Evolutionary conservation across 257 asterid genomes (phyloP), one percentile per base, ranked within the genome.

Genomic region (Ballota nigra): DNA sequence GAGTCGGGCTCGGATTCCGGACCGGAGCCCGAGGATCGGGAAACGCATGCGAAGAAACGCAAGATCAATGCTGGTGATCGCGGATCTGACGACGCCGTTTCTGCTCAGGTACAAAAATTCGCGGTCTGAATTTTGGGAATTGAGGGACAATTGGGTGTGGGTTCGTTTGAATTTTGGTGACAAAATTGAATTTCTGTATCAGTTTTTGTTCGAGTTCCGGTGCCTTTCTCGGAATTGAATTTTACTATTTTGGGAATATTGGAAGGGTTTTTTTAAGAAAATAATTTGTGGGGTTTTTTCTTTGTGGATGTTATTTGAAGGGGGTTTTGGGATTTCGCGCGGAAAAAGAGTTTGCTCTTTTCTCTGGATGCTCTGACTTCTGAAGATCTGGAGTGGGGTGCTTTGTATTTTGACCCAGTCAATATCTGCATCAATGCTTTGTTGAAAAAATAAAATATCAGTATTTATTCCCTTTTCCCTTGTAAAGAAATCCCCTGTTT

Each of bases 311-410:
- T 60, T 79, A 67, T 78, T 78, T 69, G 77, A 71, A 76, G 58
- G 43, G 77, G 74, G 53, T 65, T 70, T 74, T 79, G 62, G 83
- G 83, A 70, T 81, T 90, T 86, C 86, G 90, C 89, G 96, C 87
- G 87, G 49, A 53, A 72, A 79, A 38, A 47, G 33, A 4, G 67
- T 18, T 77, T 61, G 13, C 38, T 40, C 69, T 71, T 67, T 70
- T 71, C 79, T 65, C 66, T 34, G 43, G 36, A 34, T 68, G 73
- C 73, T 77, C 78, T 80, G 83, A 70, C 85, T 78, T 73, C 81
- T 75, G 81, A 78, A 79, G 94, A 85, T 86, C 87, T 83, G 82
- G 64, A 73, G 71, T 78, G 74, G 75, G 66, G 81, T 72, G 77
- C 73, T 66, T 67, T 80, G 61, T 76, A 75, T 82, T 82, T 84